Evolutionary conservation across 495 filamentous ascomycete species (phyloP).

Genomic region (Tuber brumale): DNA sequence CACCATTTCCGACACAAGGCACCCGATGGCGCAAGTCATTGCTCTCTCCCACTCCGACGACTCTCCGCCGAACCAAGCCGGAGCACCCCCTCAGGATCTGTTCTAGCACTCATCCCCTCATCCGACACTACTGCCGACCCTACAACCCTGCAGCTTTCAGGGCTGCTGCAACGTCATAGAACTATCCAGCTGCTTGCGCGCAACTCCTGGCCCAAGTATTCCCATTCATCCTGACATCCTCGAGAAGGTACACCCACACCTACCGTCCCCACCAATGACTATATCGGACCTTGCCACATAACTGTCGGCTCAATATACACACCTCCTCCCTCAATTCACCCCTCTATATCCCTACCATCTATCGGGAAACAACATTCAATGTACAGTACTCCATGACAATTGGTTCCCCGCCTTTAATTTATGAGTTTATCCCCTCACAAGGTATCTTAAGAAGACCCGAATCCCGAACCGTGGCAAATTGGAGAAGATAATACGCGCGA

Average conservation of each 20-base stretch:
- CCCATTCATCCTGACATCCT: not conserved
- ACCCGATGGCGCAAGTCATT: not conserved
- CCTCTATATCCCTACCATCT: not conserved
- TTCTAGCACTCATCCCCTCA: not conserved
- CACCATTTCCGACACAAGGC: not conserved
- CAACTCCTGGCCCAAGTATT: not conserved
- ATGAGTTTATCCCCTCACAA: not conserved
- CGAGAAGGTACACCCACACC: not conserved
- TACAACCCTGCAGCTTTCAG: rapidly evolving
- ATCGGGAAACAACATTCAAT: not conserved
- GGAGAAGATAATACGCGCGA: no score
- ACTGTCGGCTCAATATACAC: not conserved
- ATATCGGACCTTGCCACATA: not conserved
- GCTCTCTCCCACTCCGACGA: not conserved
- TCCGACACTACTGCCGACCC: no score
- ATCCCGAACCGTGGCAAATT: not conserved
- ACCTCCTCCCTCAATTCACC: not conserved
- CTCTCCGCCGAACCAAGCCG: not conserved
- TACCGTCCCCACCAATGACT: not conserved
- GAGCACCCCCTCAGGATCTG: not conserved
- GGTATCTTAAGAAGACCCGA: not conserved
- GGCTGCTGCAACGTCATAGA: not conserved
- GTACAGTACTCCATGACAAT: not conserved
- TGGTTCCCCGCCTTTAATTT: not conserved
- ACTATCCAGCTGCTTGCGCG: no score